Evolutionary conservation across 805 yeast genomes (phyloP).

Genomic region (Candida pseudofarinosa): DNA sequence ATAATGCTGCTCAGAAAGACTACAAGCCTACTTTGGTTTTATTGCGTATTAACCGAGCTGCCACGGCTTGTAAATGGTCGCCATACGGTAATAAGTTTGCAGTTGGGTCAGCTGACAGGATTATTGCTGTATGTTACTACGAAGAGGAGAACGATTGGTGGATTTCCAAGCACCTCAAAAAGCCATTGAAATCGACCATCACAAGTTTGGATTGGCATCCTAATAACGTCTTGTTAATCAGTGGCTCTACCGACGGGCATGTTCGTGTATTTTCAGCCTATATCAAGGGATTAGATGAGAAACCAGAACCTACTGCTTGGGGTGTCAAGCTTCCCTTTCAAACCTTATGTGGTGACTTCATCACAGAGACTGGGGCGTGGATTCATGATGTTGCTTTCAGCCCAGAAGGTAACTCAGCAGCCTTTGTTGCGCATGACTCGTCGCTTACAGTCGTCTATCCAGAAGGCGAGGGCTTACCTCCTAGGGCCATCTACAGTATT

Average conservation of each 20-base stretch:
- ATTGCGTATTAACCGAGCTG: conserved; percentile 90
- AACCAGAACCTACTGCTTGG: conserved; percentile 83
- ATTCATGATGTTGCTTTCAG: conserved; percentile 86
- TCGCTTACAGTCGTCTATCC: conserved; percentile 79
- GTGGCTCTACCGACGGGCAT: conserved; percentile 93
- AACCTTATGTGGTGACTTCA: conserved; percentile 79
- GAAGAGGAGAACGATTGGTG: conserved; percentile 98
- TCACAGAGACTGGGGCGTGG: conserved; percentile 75
- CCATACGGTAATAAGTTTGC: conserved; percentile 95
- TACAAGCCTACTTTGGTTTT: conserved; percentile 87
- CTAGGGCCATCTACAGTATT: conserved; percentile 53
- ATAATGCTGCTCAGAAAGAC: conserved; percentile 51
- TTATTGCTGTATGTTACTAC: conserved; percentile 92
- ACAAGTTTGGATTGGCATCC: conserved; percentile 89
- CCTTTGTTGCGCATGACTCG: conserved; percentile 83
- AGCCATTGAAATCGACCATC: conserved; percentile 87
- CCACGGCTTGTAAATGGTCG: conserved; percentile 92
- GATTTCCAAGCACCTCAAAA: conserved; percentile 96
- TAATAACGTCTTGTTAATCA: conserved; percentile 79
- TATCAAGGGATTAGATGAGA: conserved; percentile 81
- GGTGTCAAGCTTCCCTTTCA: conserved; percentile 94
- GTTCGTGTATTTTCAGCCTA: conserved; percentile 85
- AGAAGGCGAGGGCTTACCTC: conserved; percentile 59
- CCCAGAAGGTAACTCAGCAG: conserved; percentile 73
- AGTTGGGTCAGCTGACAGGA: conserved; percentile 92